Percentiles rank a stretch among this genome's conserved stretches.
Conservation (phyloP, 257 asterid genomes). For the Ophiorrhiza pumila region DNA sequence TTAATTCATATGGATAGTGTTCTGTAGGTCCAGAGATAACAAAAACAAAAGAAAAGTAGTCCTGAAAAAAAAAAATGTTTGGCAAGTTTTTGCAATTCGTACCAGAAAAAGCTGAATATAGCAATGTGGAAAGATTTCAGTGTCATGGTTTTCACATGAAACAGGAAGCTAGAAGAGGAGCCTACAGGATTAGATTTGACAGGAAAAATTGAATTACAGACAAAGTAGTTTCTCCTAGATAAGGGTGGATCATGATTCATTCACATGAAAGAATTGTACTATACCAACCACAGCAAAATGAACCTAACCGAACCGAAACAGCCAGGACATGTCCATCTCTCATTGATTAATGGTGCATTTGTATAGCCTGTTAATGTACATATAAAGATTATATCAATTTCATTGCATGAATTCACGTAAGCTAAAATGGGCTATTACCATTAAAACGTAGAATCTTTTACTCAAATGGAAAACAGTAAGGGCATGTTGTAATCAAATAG, state of each 20-base stretch:
- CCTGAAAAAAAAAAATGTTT: not conserved
- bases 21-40: no score
- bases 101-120: not conserved
- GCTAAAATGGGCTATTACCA: not conserved
- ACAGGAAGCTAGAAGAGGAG: not conserved
- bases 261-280: not conserved
- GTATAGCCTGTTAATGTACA: no score
- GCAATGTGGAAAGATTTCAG: not conserved
- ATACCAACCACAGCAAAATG: not conserved
- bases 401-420: no score
- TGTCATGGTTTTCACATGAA: not conserved
- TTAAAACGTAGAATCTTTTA: not conserved
- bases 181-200: not conserved
- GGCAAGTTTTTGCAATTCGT: not conserved
- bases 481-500: constrained; percentile 5
- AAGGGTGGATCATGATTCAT: not conserved
- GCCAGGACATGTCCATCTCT: no score
- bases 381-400: no score
- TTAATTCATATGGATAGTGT: not conserved
- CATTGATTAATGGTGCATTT: no score
- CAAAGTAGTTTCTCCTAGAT: not conserved
- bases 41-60: not conserved
- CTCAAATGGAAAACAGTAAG: constrained; percentile 8
- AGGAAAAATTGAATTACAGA: not conserved
- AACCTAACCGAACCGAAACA: no score